Evolutionary conservation across 805 yeast genomes (phyloP).

Genomic region (Candida insectorum): DNA sequence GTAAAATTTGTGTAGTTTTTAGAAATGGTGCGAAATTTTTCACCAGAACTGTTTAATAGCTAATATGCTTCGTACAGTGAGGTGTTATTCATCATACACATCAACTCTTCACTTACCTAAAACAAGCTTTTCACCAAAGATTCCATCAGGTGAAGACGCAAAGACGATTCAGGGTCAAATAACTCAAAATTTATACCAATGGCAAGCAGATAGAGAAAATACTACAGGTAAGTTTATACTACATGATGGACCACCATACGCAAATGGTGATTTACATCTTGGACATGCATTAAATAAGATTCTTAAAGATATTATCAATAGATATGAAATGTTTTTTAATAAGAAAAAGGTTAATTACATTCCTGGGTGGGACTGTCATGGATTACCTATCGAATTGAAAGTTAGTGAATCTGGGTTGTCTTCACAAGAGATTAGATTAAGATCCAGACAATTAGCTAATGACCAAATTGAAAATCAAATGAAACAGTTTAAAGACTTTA

Average conservation of each 20-base stretch:
- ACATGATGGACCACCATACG: conserved; percentile 99
- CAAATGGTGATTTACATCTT: conserved; percentile 89
- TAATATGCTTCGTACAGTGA: not conserved
- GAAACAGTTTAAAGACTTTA: conserved; percentile 62
- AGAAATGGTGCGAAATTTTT: not conserved
- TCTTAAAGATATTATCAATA: conserved; percentile 77
- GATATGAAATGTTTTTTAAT: conserved; percentile 57
- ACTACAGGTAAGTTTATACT: conserved; percentile 51
- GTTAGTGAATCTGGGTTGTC: conserved; percentile 41
- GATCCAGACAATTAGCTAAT: conserved; percentile 69
- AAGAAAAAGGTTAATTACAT: conserved; percentile 65
- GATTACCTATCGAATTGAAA: conserved; percentile 91
- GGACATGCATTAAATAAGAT: conserved; percentile 92
- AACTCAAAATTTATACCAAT: conserved; percentile 57
- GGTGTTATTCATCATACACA: conserved; percentile 31
- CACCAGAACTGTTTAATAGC: not conserved
- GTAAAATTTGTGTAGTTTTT: not conserved
- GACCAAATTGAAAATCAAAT: conserved; percentile 63
- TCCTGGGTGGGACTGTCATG: conserved; percentile 99
- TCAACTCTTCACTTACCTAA: conserved; percentile 61
- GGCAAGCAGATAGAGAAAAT: conserved; percentile 42
- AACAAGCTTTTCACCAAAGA: conserved; percentile 49
- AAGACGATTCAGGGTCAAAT: conserved; percentile 43
- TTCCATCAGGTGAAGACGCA: conserved; percentile 50
- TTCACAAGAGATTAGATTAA: conserved; percentile 52